Base-by-base conservation (phyloP, 768 basidiomycete species). In the Strobilomyces confusus region DNA sequence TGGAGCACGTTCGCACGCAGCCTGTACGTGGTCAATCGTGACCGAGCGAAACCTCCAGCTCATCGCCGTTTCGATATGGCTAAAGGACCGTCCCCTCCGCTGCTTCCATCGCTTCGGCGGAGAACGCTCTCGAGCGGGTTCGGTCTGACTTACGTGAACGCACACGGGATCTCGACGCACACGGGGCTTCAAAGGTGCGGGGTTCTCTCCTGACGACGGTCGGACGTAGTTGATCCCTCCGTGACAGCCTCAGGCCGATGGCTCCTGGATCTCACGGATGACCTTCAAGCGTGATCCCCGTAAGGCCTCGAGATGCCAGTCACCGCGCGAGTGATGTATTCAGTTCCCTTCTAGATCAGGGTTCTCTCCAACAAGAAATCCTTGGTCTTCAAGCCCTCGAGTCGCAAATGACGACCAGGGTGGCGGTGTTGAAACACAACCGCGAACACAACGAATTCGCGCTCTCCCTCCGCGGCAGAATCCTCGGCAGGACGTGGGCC, bases 341-440 rank as follows among this genome's bases (percentile, higher is more conserved):
- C 17, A 34, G 30, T 36, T 32, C 17, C 26, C 46, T 38, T 59
- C 52, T 44, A 78, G 78, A 75, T 44, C 62, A 69, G 13, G 68
- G 58, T 20, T 65, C 71, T 1, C 59, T 79, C 20, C 66, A 69
- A 29, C 81, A 83, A 62, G 87, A 89, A 64, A 61, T 87, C 9
- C 71, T 73, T 32, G 88, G 87, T 0, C 72, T 91, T 5, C 75
- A 85, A 59, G 80, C 84, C 0, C 74, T 91, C 1, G 83, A 87
- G 61, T 76, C 80, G 41, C 80, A 89, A 58, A 88, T 89, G 83
- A 68, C 70, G 36, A 75, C 74, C 25, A 84, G 81, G 55, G 58
- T 88, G 4, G 76, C 80, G 34, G 65, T 67, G 2, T 69, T 87
- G 40, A 77, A 77, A 37, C 72, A 72, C 40, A 73, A 77, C 9